Conservation (phyloP, 2,329 filamentous ascomycete species). For the Diplocarpon rosae region DNA sequence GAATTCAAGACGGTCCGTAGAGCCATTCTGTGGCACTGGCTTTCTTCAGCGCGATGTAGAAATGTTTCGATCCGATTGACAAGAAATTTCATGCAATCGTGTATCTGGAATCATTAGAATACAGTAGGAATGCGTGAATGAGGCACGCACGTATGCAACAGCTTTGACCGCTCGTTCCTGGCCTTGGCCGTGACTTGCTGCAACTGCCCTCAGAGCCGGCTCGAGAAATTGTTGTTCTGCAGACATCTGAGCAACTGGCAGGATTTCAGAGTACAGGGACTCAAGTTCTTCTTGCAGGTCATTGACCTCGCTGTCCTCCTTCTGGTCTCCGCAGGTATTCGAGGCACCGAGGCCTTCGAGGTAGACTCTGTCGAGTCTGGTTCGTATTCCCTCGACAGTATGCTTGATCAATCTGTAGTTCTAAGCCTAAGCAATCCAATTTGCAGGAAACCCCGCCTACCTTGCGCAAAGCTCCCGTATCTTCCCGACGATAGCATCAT, state of each 20-base stretch:
- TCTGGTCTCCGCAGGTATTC: constrained; percentile 3
- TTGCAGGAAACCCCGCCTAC: constrained; percentile 22
- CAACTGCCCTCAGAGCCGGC: constrained; percentile 41
- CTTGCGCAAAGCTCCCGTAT: constrained; percentile 49
- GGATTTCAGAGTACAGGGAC: constrained; percentile 57
- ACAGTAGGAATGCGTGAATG: neutral
- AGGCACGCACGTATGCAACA: constrained; percentile 37
- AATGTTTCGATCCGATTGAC: constrained; percentile 36
- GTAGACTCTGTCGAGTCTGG: constrained; percentile 44
- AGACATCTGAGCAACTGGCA: constrained; percentile 60
- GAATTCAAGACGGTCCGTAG: constrained; percentile 31
- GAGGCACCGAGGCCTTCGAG: constrained; percentile 34
- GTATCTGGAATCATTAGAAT: constrained; percentile 31
- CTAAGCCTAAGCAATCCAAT: neutral
- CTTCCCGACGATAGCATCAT: constrained; percentile 41
- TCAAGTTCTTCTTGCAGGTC: constrained; percentile 54
- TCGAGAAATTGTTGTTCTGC: constrained; percentile 56
- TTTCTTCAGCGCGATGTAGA: constrained; percentile 32
- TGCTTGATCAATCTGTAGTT: constrained; percentile 40
- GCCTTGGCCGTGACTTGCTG: constrained; percentile 34
- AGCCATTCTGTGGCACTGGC: constrained; percentile 36
- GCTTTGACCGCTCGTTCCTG: constrained; percentile 36
- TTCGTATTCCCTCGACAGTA: constrained; percentile 43
- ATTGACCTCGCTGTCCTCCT: constrained; percentile 31
- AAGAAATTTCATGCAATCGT: constrained; percentile 41